Conservation (phyloP, 2,329 filamentous ascomycete species). For the Neonectria ditissima region DNA sequence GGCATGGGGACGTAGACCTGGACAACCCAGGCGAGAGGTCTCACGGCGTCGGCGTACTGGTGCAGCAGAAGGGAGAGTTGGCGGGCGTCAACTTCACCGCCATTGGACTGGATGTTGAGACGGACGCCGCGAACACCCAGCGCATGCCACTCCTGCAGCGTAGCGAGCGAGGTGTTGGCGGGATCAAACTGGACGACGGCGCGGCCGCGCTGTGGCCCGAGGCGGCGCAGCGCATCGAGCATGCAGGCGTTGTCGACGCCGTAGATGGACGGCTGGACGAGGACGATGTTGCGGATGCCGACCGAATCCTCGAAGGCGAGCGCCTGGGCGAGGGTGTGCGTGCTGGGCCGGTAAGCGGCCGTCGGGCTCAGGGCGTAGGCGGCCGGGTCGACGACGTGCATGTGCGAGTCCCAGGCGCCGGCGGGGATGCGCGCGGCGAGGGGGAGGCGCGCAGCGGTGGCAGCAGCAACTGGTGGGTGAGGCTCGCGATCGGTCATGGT, state of each 20-base stretch:
- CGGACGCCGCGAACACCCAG: constrained; percentile 70
- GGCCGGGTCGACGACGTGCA: constrained; percentile 70
- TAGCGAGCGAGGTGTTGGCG: constrained; percentile 46
- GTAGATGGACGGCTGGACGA: constrained; percentile 73
- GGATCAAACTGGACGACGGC: constrained; percentile 70
- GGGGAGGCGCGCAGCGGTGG: not conserved
- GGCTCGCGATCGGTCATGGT: constrained; percentile 14
- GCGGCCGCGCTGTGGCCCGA: constrained; percentile 63
- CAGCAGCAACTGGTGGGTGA: not conserved
- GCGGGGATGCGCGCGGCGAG: constrained; percentile 50
- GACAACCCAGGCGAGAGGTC: constrained; percentile 66
- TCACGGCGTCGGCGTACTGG: constrained; percentile 62
- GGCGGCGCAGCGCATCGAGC: constrained; percentile 61
- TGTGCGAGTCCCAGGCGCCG: constrained; percentile 71
- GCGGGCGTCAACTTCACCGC: constrained; percentile 52
- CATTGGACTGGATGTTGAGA: constrained; percentile 68
- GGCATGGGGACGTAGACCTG: constrained; percentile 69
- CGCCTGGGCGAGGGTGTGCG: constrained; percentile 64
- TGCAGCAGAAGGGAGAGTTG: constrained; percentile 58
- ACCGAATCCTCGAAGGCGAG: constrained; percentile 62
- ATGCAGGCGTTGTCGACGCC: constrained; percentile 70
- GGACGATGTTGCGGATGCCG: constrained; percentile 66
- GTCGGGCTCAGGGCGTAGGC: constrained; percentile 60
- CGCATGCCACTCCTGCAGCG: constrained; percentile 65
- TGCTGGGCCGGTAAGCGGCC: constrained; percentile 63